A percentile compares a stretch with the other conserved stretches of the same genome.
phyloP scores from a whole-genome alignment of 345 rosid genomes.

The Aurinia saxatilis region DNA sequence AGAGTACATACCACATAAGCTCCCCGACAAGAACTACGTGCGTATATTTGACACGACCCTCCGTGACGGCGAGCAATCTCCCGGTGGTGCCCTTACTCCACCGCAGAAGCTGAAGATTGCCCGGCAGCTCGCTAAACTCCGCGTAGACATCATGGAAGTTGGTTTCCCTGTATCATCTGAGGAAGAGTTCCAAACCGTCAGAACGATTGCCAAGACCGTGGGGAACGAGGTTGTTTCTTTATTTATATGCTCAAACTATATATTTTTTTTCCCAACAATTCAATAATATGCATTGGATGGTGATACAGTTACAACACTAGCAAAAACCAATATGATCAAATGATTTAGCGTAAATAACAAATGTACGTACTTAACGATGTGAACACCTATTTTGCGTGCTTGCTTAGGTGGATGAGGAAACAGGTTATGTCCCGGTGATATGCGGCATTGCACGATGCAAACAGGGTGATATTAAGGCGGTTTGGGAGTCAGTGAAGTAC shows the following conservation, averaged over 20 bases:
- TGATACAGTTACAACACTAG: no score
- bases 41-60: constrained; percentile 91
- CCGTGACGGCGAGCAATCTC: constrained; percentile 96
- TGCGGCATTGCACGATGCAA: constrained; percentile 76
- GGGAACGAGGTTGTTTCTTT: constrained; percentile 46
- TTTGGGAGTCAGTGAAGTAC: constrained; percentile 82
- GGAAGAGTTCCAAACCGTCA: constrained; percentile 74
- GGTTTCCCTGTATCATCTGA: constrained; percentile 79
- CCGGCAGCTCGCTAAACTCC: constrained; percentile 67
- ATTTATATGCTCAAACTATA: no score
- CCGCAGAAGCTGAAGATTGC: constrained; percentile 83
- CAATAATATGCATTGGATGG: no score
- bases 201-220: constrained; percentile 54
- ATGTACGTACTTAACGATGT: no score
- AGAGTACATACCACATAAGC: constrained; percentile 51
- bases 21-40: constrained; percentile 60
- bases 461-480: constrained; percentile 48
- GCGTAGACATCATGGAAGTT: constrained; percentile 86
- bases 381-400: not conserved
- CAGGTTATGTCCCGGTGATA: constrained; percentile 79
- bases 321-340: no score
- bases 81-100: constrained; percentile 83
- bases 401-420: constrained; percentile 30
- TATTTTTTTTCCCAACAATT: no score
- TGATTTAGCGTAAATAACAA: not conserved